Evolutionary conservation across 768 basidiomycete genomes (phyloP), one percentile per base, ranked within the genome.

Genomic region (Tephrocybe sp.): DNA sequence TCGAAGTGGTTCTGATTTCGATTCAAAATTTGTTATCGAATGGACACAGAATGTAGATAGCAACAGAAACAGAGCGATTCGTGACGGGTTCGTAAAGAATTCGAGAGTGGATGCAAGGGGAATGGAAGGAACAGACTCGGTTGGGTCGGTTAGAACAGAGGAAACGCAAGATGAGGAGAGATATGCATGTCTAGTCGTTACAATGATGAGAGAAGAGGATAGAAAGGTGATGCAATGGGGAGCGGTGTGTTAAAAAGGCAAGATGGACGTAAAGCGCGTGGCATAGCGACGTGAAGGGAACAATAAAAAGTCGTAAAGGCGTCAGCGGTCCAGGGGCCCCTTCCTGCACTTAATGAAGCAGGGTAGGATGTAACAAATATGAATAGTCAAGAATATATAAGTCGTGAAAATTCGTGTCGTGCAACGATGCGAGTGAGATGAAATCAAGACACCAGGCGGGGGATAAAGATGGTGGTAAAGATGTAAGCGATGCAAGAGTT

Each of bases 171-270:
- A 69, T 65, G 61, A 58, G 69, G 63, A 65, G 18, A 37, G 9
- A 16, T 16, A 68, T 68, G 79, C 78, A 82, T 84, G 76, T 86
- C 82, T 86, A 84, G 78, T 83, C 79, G 77, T 84, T 86, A 85
- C 84, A 83, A 52, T 56, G 65, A 65, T 68, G 63, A 63, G 61
- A 49, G 37, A 43, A 49, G 34, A 34, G 41, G 13, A 49, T 46
- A 21, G 21, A 46, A 43, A 36, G 34, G 34, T 42, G 40, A 54
- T 46, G 42, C 42, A 26, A 47, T 44, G 44, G 51, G 35, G 43
- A 59, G 44, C 21, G 39, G 25, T 26, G 5, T 38, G 21, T 30
- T n/a, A n/a, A n/a, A 28, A 53, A 53, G 38, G 35, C 25, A 36
- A 43, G 24, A 31, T 37, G 54, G 45, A 56, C 49, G 51, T 55